Evolutionary conservation across 306 rosid species (phyloP).

Genomic region (Cyamopsis tetragonoloba): DNA sequence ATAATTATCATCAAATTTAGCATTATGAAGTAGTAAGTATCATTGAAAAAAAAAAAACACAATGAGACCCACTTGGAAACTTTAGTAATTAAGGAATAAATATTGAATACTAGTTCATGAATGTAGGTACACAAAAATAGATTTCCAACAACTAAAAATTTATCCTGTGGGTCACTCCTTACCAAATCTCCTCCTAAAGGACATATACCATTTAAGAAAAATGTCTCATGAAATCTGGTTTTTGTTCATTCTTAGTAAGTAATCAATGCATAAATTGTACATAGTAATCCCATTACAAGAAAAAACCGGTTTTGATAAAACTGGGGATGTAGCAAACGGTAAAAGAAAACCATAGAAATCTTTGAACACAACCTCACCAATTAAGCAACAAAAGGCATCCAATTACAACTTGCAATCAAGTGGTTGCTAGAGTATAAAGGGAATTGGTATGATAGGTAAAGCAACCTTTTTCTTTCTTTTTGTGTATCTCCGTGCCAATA

Average conservation of each 20-base stretch:
- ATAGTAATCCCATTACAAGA: conserved; percentile 17
- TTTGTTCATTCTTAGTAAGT: conserved; percentile 21
- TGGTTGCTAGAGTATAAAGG: conserved; percentile 9
- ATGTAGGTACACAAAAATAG: conserved; percentile 15
- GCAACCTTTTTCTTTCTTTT: background rate
- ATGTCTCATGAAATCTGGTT: conserved; percentile 6
- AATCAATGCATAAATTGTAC: conserved; percentile 14
- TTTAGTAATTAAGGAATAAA: background rate
- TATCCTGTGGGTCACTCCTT: conserved; percentile 29
- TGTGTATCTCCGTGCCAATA: no score
- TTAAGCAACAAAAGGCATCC: conserved; percentile 18
- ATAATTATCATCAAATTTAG: background rate
- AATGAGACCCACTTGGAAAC: background rate
- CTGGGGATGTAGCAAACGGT: conserved; percentile 28
- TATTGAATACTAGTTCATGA: conserved; percentile 13
- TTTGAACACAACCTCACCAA: conserved; percentile 16
- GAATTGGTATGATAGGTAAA: background rate
- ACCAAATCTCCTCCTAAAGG: conserved; percentile 22
- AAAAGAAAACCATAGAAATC: conserved; percentile 28
- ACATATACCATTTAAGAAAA: background rate
- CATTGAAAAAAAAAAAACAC: no score
- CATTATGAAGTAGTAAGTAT: background rate
- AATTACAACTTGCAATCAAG: conserved; percentile 7
- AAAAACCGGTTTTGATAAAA: conserved; percentile 48
- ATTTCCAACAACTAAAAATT: conserved; percentile 11